A percentile compares a stretch with the other conserved stretches of the same genome.
Evolutionary conservation across 202 grass and related monocot genomes (phyloP).

Genomic region (Elaeis oleifera): DNA sequence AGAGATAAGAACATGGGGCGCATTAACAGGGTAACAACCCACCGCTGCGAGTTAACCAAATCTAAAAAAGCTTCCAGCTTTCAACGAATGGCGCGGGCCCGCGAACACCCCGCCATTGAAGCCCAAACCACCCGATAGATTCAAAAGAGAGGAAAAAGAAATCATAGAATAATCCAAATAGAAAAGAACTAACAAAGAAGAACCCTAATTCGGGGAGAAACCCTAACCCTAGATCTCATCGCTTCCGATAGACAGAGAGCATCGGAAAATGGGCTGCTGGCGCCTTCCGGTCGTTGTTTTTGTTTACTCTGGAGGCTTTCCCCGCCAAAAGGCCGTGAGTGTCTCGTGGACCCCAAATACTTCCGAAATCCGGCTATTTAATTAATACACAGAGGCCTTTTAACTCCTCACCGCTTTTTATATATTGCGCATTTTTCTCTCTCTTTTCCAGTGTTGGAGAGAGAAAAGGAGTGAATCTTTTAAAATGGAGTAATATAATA

Average conservation of each 20-base stretch:
- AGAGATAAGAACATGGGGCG: background rate
- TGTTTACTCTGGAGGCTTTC: background rate
- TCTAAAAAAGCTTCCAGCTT: background rate
- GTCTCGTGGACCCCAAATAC: slow-evolving; percentile 34
- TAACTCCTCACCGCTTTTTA: too few species aligned
- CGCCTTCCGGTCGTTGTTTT: background rate
- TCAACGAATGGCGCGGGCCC: slow-evolving; percentile 16
- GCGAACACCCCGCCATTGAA: slow-evolving; percentile 3
- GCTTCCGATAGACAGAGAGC: slow-evolving; percentile 4
- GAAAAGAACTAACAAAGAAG: background rate
- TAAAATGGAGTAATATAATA: too few species aligned
- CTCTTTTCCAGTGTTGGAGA: too few species aligned
- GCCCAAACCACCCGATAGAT: background rate
- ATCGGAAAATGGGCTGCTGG: slow-evolving; percentile 22
- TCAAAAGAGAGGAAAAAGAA: slow-evolving; percentile 1
- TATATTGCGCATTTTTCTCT: too few species aligned
- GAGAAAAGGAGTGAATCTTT: too few species aligned
- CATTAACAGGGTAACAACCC: slow-evolving; percentile 31
- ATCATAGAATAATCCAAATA: slow-evolving; percentile 15
- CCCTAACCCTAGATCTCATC: slow-evolving; percentile 48
- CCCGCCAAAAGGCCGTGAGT: slow-evolving; percentile 27
- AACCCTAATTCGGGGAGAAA: slow-evolving; percentile 14
- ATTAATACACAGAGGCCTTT: background rate
- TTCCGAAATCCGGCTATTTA: slow-evolving; percentile 9
- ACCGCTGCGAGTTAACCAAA: slow-evolving; percentile 4